A percentile compares a stretch with the other conserved stretches of the same genome.
Evolutionary conservation across 139 green algal genomes (phyloP).

Genomic region (Pseudopediastrum boryanum): DNA sequence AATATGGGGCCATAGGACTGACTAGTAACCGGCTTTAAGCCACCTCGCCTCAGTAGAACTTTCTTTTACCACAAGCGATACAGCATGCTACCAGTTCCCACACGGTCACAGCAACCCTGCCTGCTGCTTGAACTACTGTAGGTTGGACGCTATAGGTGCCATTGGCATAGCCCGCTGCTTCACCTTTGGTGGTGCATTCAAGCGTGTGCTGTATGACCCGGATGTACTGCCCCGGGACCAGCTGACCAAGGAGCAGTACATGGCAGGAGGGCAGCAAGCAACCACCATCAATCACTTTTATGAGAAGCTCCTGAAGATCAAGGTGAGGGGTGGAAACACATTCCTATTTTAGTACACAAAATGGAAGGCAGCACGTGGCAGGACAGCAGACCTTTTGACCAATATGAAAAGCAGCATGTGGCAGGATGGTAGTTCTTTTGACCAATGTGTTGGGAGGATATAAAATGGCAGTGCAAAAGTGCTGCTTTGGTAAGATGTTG

Average conservation of each 20-base stretch:
- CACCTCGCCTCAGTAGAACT: no score
- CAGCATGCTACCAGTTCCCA: no score
- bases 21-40: no score
- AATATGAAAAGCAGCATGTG: not conserved
- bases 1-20: no score
- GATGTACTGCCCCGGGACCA: slow-evolving; percentile 39
- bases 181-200: slow-evolving; percentile 74
- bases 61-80: no score
- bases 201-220: slow-evolving; percentile 68
- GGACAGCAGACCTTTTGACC: not conserved
- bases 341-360: not conserved
- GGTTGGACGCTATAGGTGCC: slow-evolving; percentile 83
- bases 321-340: slow-evolving; percentile 38
- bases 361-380: not conserved
- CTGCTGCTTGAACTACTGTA: no score
- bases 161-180: slow-evolving; percentile 84
- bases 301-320: slow-evolving; percentile 82
- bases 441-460: not conserved
- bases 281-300: slow-evolving; percentile 87
- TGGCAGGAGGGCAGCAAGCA: slow-evolving; percentile 26
- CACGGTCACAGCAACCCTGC: no score
- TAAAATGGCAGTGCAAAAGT: not conserved
- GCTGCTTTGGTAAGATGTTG: not conserved
- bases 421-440: no score
- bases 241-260: slow-evolving; percentile 70